Base-by-base conservation (phyloP, 2,329 filamentous ascomycete genomes). In the Hymenoscyphus occultus region DNA sequence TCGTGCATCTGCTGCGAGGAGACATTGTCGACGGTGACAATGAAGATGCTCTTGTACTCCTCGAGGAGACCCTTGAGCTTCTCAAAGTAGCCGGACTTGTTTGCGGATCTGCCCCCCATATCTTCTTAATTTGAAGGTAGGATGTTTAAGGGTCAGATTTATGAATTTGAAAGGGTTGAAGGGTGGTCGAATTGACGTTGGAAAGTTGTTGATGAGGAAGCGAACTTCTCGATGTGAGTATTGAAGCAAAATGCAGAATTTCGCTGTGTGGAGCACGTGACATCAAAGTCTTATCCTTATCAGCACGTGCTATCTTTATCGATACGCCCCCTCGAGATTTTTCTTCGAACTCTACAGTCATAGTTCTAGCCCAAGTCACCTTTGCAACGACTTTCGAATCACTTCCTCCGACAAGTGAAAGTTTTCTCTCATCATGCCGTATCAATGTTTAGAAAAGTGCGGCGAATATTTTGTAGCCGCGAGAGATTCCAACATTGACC, bases 1-100 rank as follows among this genome's bases (percentile, higher is more conserved):
- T 99, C 95, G 92, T 99, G 95, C 96, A 99, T 99, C 90, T 99
- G 96, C 89, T 99, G 95, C 76, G 95, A 99, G 82, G 90, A 92
- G 89, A 99, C 95, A 99, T 98, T 99, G 92, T 98, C 92, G 79
- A 94, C 90, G 79, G 80, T 88, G 81, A 97, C 93, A 82, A 99
- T 93, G 92, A 99, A 98, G 85, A 98, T 91, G 78, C 91, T 94
- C 81, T 88, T 88, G 90, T 96, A 98, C 81, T 93, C 90, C 86
- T 98, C 92, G 81, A 99, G 90, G 81, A 98, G 89, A 82, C 81
- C 82, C 90, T 97, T 96, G 81, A 99, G 93, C 93, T 98, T 98
- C 83, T 97, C 94, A 87, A 99, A 99, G 89, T 99, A 97, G 81
- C 82, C 91, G 81, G 92, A 87, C 89, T 98, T 99, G 89, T 90